Base-by-base conservation (phyloP, 2,329 filamentous ascomycete genomes). In the Laburnicola sp. region DNA sequence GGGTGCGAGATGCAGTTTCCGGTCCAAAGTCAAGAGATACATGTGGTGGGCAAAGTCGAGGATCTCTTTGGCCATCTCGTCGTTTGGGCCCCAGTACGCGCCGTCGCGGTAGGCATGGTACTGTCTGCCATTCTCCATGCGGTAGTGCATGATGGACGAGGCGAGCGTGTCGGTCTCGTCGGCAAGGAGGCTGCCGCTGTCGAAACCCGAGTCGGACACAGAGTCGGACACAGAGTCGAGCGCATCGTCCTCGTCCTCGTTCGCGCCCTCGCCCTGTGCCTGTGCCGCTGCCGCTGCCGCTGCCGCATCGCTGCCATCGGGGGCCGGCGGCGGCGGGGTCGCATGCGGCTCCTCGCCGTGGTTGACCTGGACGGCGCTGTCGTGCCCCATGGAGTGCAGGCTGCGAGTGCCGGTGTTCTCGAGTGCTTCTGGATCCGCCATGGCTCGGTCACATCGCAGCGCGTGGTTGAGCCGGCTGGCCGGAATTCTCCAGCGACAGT, bases 41-140 rank as follows among this genome's bases (percentile, higher is more conserved):
- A 72, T 70, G 62, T 71, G 68, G 51, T 72, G 69, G 22, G 75
- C 74, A 43, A 80, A 71, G 57, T 78, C 76, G 47, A 76, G 69
- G 23, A 74, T 68, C 58, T 79, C 70, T 47, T 74, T 70, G 31
- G 74, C 73, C 7, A 60, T 58, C 51, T 77, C 74, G 50, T 78
- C 75, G 52, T 77, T 77, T 3, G 75, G 75, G 4, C 74, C 73
- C 68, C 66, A 69, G 59, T 73, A 71, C 11, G 66, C 62, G 45
- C 70, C 70, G 48, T 72, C 70, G 21, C 68, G 59, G 47, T 71
- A 73, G 4, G 65, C 66, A 40, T 73, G 69, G 55, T 74, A 73
- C 39, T 66, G 64, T 2, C 71, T 59, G 2, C 71, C 71, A 45
- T 74, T 73, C 50, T 72, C 69, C 44, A 70, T 70, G n/a, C 66